A percentile compares a stretch with the other conserved stretches of the same genome.
Evolutionary conservation across 2,329 filamentous ascomycete species (phyloP).

Genomic region (Aspergillus puulaauensis): DNA sequence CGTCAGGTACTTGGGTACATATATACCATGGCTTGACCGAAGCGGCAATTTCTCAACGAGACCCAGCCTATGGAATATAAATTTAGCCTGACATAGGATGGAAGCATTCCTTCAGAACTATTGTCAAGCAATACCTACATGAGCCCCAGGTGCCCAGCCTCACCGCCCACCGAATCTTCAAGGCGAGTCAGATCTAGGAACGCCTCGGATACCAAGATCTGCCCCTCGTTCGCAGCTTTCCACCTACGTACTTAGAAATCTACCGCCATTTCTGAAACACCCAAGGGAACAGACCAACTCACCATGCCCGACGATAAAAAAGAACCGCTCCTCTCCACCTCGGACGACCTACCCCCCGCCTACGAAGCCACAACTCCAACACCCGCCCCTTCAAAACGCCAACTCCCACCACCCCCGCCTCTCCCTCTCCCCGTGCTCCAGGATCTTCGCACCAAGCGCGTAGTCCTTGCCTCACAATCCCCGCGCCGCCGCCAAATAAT

Average conservation of each 20-base stretch:
- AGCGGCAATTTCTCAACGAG: neutral
- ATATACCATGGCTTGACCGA: neutral
- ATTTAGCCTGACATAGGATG: neutral
- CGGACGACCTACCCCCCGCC: conserved; percentile 36
- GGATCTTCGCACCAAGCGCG: conserved; percentile 72
- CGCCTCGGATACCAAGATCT: neutral
- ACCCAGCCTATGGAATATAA: neutral
- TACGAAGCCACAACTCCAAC: conserved; percentile 26
- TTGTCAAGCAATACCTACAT: neutral
- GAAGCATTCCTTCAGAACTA: neutral
- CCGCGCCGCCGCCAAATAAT: conserved; percentile 82
- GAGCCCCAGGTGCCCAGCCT: neutral
- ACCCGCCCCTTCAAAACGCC: conserved; percentile 18
- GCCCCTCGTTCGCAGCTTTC: neutral
- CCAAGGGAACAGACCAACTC: neutral
- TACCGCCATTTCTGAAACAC: neutral
- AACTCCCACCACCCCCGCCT: conserved; percentile 50
- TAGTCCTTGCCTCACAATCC: conserved; percentile 88
- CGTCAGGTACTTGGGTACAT: no score
- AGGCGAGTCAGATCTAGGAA: neutral
- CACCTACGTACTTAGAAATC: neutral
- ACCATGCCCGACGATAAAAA: conserved; percentile 34
- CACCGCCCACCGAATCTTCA: neutral
- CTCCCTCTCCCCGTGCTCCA: conserved; percentile 78
- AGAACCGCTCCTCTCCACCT: conserved; percentile 21